phyloP scores from a whole-genome alignment of 2,329 filamentous ascomycete genomes.

The Fusarium mangiferae region DNA sequence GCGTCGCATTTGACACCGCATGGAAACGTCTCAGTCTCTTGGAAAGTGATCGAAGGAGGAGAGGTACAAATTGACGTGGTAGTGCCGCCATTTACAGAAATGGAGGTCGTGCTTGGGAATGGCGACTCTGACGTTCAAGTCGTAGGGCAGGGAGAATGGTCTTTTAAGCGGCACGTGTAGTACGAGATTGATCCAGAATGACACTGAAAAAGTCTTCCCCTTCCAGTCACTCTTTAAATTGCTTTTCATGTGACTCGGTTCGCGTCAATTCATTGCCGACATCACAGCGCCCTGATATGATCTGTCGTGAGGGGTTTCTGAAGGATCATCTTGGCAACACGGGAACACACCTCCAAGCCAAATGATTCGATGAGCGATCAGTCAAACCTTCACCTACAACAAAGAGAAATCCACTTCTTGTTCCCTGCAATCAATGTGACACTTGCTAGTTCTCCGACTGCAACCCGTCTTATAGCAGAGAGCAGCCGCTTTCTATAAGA shows the following conservation, averaged over 20 bases:
- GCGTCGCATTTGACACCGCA: background rate
- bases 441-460: accelerated
- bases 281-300: background rate
- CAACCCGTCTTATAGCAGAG: accelerated
- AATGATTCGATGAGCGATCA: background rate
- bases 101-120: background rate
- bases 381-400: accelerated
- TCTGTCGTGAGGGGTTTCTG: background rate
- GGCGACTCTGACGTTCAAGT: background rate
- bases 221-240: accelerated
- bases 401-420: accelerated
- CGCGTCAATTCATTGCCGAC: accelerated
- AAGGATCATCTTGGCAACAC: background rate
- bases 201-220: accelerated
- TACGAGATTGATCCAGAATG: accelerated
- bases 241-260: accelerated
- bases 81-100: background rate
- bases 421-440: accelerated
- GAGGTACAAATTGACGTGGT: background rate
- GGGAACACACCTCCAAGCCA: background rate
- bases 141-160: background rate
- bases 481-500: background rate
- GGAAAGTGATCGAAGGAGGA: background rate
- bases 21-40: background rate
- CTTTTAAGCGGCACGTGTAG: background rate